phyloP scores from a whole-genome alignment of 2,329 filamentous ascomycete species.

The Colletotrichum sp. region DNA sequence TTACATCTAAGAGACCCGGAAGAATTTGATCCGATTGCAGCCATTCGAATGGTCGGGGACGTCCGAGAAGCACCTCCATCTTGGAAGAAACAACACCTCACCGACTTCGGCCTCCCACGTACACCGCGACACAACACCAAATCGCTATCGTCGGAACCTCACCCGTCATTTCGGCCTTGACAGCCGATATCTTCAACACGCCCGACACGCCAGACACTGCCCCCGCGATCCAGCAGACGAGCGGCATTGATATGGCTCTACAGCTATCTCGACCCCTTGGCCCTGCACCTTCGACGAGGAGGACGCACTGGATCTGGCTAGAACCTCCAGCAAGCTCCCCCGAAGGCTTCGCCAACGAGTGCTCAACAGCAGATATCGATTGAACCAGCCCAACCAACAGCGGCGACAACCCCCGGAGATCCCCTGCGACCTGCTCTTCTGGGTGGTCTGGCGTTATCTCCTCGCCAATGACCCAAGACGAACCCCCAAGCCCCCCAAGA shows the following conservation, averaged over 20 bases:
- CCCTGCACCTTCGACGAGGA: background rate
- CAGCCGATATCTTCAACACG: background rate
- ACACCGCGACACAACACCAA: background rate
- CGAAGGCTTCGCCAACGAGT: background rate
- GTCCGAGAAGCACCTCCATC: background rate
- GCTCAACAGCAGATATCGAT: background rate
- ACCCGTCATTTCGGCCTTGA: background rate
- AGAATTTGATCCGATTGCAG: background rate
- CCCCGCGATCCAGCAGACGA: background rate
- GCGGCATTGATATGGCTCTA: background rate
- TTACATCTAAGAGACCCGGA: background rate
- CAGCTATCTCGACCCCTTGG: background rate
- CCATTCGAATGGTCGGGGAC: background rate
- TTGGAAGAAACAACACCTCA: background rate
- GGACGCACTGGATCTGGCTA: background rate
- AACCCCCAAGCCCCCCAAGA: background rate
- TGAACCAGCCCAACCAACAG: background rate
- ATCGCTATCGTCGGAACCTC: background rate
- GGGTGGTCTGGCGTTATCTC: background rate
- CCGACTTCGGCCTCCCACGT: background rate
- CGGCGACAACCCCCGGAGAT: background rate
- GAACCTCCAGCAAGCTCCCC: background rate
- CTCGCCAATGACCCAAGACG: background rate
- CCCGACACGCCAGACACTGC: background rate
- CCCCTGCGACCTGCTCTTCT: background rate